These are phyloP conservation scores for Pythium rishiriense DNA, from an alignment of 352 stramenopile species.

Conservation along the genomic window DNA sequence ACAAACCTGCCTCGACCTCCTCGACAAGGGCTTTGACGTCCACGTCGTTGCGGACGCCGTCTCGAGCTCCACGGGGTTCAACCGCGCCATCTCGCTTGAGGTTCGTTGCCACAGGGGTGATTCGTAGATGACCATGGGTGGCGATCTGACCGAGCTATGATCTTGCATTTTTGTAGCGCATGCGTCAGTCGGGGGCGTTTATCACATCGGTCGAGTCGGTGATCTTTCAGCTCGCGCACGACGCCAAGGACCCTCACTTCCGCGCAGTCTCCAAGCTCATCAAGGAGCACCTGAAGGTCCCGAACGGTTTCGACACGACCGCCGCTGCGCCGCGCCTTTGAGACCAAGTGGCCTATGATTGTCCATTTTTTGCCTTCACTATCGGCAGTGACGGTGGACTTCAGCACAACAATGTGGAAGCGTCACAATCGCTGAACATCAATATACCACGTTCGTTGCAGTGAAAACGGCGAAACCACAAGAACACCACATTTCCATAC, in stretches of 20 bases:
- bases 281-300: constrained; percentile 86
- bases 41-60: constrained; percentile 96
- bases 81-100: constrained; percentile 92
- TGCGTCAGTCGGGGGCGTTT: constrained; percentile 92
- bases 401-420: no score
- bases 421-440: no score
- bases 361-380: no score
- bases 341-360: no score
- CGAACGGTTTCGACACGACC: constrained; percentile 56
- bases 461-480: no score
- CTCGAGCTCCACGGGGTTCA: constrained; percentile 86
- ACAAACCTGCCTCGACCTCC: constrained; percentile 96
- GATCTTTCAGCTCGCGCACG: constrained; percentile 94
- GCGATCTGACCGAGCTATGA: no score
- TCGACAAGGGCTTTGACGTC: constrained; percentile 96
- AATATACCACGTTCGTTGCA: no score
- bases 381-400: no score
- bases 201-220: constrained; percentile 95
- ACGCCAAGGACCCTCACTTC: constrained; percentile 93
- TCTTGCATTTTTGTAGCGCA: no score
- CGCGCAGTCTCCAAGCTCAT: constrained; percentile 93
- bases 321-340: constrained; percentile 13
- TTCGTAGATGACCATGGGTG: no score
- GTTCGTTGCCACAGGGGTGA: constrained; percentile 24
- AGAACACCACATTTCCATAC: no score